Evolutionary conservation across 257 asterid genomes (phyloP).

Genomic region (Plantago major): DNA sequence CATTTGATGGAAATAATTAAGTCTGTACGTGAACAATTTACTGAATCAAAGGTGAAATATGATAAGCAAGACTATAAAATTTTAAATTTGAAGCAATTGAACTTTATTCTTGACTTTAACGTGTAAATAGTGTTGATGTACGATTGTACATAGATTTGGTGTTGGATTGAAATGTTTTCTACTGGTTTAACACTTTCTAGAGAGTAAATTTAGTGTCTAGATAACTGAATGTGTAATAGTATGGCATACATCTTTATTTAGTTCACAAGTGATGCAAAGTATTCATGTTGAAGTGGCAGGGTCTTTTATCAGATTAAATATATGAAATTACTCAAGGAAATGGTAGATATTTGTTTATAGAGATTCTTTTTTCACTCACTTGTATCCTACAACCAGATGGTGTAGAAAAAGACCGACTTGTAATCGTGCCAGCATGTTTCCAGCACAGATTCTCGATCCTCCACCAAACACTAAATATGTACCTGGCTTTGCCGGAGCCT

Average conservation of each 20-base stretch:
- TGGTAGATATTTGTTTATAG: neutral
- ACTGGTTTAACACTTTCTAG: no score
- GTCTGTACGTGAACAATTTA: no score
- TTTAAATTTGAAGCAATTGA: no score
- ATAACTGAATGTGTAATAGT: no score
- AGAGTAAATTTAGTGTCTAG: no score
- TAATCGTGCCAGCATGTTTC: slow-evolving; percentile 60
- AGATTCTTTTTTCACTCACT: slow-evolving; percentile 20
- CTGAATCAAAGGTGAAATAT: no score
- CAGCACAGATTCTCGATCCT: slow-evolving; percentile 54
- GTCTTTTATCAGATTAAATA: neutral
- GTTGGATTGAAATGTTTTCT: no score
- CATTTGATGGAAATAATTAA: no score
- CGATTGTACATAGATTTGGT: neutral
- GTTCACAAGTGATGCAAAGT: no score
- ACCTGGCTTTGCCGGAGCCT: slow-evolving; percentile 44
- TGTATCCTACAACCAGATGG: slow-evolving; percentile 49
- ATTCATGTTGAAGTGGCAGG: neutral
- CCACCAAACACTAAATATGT: slow-evolving; percentile 55
- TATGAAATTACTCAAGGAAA: neutral
- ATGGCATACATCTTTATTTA: no score
- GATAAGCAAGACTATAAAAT: no score
- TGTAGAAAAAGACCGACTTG: slow-evolving; percentile 44
- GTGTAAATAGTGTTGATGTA: neutral
- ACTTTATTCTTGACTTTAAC: neutral